These are phyloP conservation scores for Geum urbanum DNA, from an alignment of 306 rosid species.

Conservation along the genomic window DNA sequence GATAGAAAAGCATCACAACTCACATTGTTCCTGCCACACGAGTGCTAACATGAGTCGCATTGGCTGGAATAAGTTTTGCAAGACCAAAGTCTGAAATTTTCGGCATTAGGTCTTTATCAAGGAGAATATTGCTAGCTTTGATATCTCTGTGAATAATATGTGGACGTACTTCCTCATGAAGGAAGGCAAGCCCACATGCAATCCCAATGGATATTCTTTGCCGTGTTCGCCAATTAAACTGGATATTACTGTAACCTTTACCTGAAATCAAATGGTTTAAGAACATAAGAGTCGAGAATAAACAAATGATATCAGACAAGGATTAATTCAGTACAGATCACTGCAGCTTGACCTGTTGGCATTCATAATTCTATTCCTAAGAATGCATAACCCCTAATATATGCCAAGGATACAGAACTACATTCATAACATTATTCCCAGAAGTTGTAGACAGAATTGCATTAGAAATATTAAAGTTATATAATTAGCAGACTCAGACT, in stretches of 20 bases:
- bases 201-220: slow-evolving; percentile 55
- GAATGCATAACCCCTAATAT: background rate
- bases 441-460: background rate
- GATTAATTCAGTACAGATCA: background rate
- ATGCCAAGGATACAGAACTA: background rate
- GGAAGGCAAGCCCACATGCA: slow-evolving; percentile 84
- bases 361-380: background rate
- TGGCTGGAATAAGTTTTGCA: slow-evolving; percentile 83
- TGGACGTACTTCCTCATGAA: slow-evolving; percentile 86
- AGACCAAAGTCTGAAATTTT: slow-evolving; percentile 96
- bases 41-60: slow-evolving; percentile 88
- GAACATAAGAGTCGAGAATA: slow-evolving; percentile 12
- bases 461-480: background rate
- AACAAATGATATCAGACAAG: background rate
- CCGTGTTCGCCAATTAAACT: slow-evolving; percentile 66
- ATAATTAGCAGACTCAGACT: background rate
- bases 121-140: slow-evolving; percentile 96
- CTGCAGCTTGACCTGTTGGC: background rate
- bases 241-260: slow-evolving; percentile 40
- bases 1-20: slow-evolving; percentile 24
- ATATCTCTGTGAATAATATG: slow-evolving; percentile 88
- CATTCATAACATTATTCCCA: background rate
- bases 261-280: slow-evolving; percentile 46
- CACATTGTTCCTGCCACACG: slow-evolving; percentile 99
- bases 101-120: slow-evolving; percentile 65